A percentile compares a stretch with the other conserved stretches of the same genome.
Evolutionary conservation across 345 rosid species (phyloP).

Genomic region (Adansonia digitata): DNA sequence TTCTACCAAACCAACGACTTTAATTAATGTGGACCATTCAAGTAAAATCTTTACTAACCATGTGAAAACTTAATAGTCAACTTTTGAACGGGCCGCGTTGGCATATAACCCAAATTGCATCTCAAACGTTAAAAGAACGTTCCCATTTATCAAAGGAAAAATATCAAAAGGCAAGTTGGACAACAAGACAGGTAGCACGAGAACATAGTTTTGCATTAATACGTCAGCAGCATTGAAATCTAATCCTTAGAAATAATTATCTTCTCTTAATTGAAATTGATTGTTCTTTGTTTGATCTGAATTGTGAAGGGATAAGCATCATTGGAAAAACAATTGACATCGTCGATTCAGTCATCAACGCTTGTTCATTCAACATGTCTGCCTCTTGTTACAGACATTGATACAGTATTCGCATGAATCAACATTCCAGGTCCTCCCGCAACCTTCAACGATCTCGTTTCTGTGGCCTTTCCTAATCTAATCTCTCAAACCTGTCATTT

Average conservation of each 20-base stretch:
- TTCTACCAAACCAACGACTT: too few species aligned
- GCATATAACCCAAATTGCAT: too few species aligned
- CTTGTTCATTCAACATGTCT: too few species aligned
- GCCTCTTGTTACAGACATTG: too few species aligned
- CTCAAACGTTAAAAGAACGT: too few species aligned
- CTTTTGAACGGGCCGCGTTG: too few species aligned
- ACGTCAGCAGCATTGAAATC: background rate
- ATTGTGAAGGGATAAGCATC: conserved; percentile 1
- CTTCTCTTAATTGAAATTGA: background rate
- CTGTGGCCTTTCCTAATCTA: conserved; percentile 8
- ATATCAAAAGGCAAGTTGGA: background rate
- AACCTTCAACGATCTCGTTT: conserved; percentile 15
- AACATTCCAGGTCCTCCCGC: conserved; percentile 49
- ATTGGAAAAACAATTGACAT: background rate
- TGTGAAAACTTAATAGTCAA: too few species aligned
- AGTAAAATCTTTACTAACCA: too few species aligned
- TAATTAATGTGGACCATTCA: too few species aligned
- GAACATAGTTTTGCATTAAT: background rate
- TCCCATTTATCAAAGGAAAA: too few species aligned
- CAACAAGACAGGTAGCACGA: background rate
- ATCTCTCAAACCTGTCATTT: background rate
- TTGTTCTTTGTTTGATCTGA: background rate
- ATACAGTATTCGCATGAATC: too few species aligned
- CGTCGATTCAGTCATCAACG: too few species aligned
- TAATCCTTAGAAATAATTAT: background rate